Conservation (phyloP, 2,329 filamentous ascomycete species). For the Didymosphaeria variabile region DNA sequence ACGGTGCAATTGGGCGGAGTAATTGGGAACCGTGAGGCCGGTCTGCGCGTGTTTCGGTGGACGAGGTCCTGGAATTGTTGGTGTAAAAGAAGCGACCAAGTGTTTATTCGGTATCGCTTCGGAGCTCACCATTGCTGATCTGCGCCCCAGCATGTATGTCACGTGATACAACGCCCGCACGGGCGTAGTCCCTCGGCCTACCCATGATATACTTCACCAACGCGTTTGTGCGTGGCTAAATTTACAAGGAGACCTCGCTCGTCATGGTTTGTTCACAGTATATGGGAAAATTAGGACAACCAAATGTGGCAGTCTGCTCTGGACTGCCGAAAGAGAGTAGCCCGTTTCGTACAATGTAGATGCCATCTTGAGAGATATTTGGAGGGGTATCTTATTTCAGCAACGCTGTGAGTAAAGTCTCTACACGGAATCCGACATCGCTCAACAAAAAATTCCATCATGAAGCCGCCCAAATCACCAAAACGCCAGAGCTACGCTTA, state of each 20-base stretch:
- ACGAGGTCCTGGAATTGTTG: slow-evolving; percentile 16
- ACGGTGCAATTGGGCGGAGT: background rate
- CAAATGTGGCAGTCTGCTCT: background rate
- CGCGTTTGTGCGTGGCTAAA: background rate
- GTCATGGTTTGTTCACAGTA: background rate
- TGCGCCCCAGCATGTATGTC: slow-evolving; percentile 32
- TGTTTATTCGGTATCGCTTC: slow-evolving; percentile 46
- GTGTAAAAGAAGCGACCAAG: slow-evolving; percentile 37
- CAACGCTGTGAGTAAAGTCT: slow-evolving; percentile 26
- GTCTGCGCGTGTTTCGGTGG: slow-evolving; percentile 4
- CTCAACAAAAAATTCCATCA: slow-evolving; percentile 15
- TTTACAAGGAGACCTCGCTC: background rate
- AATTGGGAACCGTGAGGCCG: background rate
- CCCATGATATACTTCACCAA: background rate
- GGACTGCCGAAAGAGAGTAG: background rate
- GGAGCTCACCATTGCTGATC: slow-evolving; percentile 27
- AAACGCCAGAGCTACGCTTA: background rate
- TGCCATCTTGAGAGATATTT: slow-evolving; percentile 7
- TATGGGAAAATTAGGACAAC: background rate
- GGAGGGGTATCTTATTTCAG: slow-evolving; percentile 34
- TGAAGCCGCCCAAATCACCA: background rate
- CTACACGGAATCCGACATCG: background rate
- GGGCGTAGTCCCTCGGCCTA: too few species aligned
- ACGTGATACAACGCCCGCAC: slow-evolving; percentile 10
- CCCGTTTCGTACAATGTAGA: background rate